Evolutionary conservation across 1,284 basidiomycete species (phyloP), one percentile per base, ranked within the genome.

Genomic region (Cystobasidium sp.): DNA sequence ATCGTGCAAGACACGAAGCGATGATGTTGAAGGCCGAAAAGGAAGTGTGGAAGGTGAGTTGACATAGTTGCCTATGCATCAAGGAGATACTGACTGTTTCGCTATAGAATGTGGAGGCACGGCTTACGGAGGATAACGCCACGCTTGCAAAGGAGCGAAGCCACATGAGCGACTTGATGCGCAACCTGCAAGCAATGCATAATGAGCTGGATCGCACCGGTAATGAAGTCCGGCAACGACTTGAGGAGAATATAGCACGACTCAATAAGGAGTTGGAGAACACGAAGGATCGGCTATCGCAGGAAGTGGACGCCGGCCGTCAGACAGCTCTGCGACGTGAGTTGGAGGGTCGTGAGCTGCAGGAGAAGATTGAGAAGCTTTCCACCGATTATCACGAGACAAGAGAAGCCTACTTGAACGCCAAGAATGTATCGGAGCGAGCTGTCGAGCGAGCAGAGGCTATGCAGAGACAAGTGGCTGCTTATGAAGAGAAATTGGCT

Each of bases 21-120:
- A 90, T 92, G 0, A 93, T 91, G 79, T 86, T 96, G 43, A 88
- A 90, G 41, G 93, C 93, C 0, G 95, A 97, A 86, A 94, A 93
- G 85, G 90, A 90, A 79, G 91, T 94, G 53, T 93, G 91, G 90
- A 91, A 92, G 88, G 92, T 91, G 67, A 65, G 88, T 81, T 5
- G n/a, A 43, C 7, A 8, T 22, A 14, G 16, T 6, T 6, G 41
- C 3, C 6, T 16, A 16, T 43, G 24, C 44, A 67, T 9, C 16
- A 1, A 22, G 3, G 20, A 41, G 24, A 22, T 58, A 44, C 73
- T 75, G 39, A 75, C 24, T 44, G 16, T 10, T 0, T 41, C 7
- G 9, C 16, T 58, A 7, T 71, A 85, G 92, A 88, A 87, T 76
- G 86, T 91, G 16, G 91, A 95, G 86, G 81, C 80, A 51, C 88